Base-by-base conservation (phyloP, 192 early-diverging fungal species). In the Coemansia sp. region DNA sequence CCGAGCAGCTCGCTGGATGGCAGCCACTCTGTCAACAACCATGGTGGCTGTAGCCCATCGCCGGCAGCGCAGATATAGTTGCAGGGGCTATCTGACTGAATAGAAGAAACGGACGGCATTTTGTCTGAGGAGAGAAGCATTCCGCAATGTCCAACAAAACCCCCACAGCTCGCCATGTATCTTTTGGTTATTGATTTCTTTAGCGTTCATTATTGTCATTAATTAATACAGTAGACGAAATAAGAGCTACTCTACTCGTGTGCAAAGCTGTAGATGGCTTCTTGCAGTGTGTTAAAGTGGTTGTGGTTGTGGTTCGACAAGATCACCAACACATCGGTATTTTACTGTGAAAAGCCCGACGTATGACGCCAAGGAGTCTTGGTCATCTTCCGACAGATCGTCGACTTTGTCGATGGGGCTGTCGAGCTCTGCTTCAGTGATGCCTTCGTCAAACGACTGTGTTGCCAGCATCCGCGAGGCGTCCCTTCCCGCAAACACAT, bases 401-500 rank as follows among this genome's bases (percentile, higher is more conserved):
- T 88, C 88, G 24, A 98, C 81, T 39, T 67, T 83, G 69, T 98
- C 96, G 41, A 98, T 88, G 4, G 92, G 89, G 4, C 80, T 77
- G 55, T 91, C 84, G 30, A 90, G 45, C 57, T 81, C 79, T 7
- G 85, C 86, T 11, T 84, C 74, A 15, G 95, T 70, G 81, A 98
- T 88, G 0, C 87, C 86, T 35, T 81, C 80, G 70, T 96, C 94
- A 76, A 99, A 96, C 26, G 93, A 92, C 71, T 94, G 87, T 72
- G 92, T 96, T 59, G 95, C 92, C 44, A 99, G 75, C 1, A 95
- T 90, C 35, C 97, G 85, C 14, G 95, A 96, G 0, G 97, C 95
- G 78, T 98, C 97, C 5, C 91, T 86, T 5, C 97, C 97, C 11
- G 95, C 94, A 89, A 97, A 98, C 84, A 95, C 94, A 36, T 88